These are phyloP conservation scores for Colletotrichum lini DNA, from an alignment of 2,329 filamentous ascomycete species.

Conservation along the genomic window DNA sequence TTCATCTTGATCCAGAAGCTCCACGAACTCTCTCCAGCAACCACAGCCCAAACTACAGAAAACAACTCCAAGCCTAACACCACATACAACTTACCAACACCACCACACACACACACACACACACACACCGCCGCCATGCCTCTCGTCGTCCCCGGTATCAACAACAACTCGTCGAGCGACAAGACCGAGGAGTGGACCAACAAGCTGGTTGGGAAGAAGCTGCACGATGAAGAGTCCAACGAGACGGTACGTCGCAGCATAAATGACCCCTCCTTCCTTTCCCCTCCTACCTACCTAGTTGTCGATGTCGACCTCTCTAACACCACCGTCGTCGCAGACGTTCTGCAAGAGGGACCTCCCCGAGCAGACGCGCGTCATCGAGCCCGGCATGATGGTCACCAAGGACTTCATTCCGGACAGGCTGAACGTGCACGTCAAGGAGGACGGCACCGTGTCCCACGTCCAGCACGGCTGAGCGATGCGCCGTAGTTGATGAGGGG, in stretches of 20 bases:
- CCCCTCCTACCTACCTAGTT: no score
- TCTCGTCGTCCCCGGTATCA: slow-evolving; percentile 74
- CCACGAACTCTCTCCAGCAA: no score
- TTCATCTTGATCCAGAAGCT: not conserved
- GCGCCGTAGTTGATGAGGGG: not conserved
- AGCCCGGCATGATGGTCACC: slow-evolving; percentile 70
- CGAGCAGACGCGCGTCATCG: slow-evolving; percentile 68
- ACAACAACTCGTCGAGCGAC: slow-evolving; percentile 58
- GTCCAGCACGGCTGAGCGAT: slow-evolving; percentile 66
- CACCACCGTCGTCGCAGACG: slow-evolving; percentile 56
- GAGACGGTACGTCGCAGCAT: slow-evolving; percentile 64
- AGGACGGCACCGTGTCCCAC: slow-evolving; percentile 73
- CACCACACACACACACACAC: not conserved
- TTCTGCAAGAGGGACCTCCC: slow-evolving; percentile 75
- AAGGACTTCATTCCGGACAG: slow-evolving; percentile 68
- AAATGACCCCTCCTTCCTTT: no score
- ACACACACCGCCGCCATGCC: slow-evolving; percentile 64
- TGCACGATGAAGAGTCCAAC: slow-evolving; percentile 64
- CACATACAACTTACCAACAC: no score
- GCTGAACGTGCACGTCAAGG: slow-evolving; percentile 72
- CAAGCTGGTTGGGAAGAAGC: slow-evolving; percentile 75
- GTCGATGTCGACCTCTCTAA: not conserved
- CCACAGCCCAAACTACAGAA: no score
- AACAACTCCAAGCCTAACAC: not conserved
- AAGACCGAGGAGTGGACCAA: slow-evolving; percentile 71